phyloP scores from a whole-genome alignment of 306 rosid species.

The Vigna radiata region DNA sequence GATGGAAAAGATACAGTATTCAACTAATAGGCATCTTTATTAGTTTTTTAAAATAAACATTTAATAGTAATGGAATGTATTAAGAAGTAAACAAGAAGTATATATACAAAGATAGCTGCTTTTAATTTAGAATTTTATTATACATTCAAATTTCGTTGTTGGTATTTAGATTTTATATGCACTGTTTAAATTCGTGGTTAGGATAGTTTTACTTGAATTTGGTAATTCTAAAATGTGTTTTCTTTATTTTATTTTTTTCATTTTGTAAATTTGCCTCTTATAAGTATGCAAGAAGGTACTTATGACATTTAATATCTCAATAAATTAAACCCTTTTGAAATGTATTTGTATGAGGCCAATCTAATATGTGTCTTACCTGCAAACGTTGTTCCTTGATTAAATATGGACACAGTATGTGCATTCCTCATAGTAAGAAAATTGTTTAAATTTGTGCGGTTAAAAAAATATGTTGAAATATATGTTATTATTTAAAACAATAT shows the following conservation, averaged over 20 bases:
- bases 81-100: neutral
- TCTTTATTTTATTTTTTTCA: neutral
- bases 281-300: too few relatives aligned
- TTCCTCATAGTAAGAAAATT: too few relatives aligned
- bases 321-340: neutral
- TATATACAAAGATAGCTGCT: neutral
- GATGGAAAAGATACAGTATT: neutral
- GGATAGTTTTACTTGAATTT: neutral
- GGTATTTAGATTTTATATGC: neutral
- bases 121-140: neutral
- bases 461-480: too few relatives aligned
- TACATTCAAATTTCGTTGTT: neutral
- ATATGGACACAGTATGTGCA: too few relatives aligned
- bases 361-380: neutral
- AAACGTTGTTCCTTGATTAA: too few relatives aligned
- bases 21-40: neutral
- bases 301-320: neutral
- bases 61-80: neutral
- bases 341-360: neutral
- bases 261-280: neutral
- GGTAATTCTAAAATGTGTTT: neutral
- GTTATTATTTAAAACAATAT: too few relatives aligned
- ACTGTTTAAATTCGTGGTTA: neutral
- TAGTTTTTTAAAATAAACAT: neutral
- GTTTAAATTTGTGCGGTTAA: too few relatives aligned